Percentiles rank a stretch among this genome's conserved stretches.
phyloP scores from a whole-genome alignment of 1,284 basidiomycete genomes.

The Pseudozyma sp. region DNA sequence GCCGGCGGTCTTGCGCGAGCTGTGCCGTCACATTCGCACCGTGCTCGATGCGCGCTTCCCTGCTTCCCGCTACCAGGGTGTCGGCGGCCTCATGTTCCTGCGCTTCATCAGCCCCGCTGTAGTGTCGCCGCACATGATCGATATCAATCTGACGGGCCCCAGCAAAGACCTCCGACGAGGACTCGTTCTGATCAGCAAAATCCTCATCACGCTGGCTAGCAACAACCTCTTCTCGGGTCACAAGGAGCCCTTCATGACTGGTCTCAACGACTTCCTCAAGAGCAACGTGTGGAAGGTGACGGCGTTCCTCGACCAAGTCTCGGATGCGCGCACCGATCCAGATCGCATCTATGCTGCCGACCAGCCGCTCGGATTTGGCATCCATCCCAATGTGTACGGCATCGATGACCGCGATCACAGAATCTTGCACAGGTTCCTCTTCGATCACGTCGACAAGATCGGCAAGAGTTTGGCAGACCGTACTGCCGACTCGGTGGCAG shows the following conservation, averaged over 20 bases:
- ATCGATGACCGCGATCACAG: slow-evolving; percentile 57
- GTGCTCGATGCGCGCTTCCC: slow-evolving; percentile 62
- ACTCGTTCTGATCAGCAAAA: slow-evolving; percentile 63
- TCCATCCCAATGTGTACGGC: slow-evolving; percentile 61
- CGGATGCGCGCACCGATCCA: slow-evolving; percentile 61
- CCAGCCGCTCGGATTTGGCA: slow-evolving; percentile 61
- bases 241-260: slow-evolving; percentile 65
- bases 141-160: slow-evolving; percentile 60
- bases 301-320: slow-evolving; percentile 62
- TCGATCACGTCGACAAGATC: slow-evolving; percentile 61
- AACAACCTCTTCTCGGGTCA: slow-evolving; percentile 63
- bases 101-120: slow-evolving; percentile 65
- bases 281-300: slow-evolving; percentile 64
- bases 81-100: slow-evolving; percentile 64
- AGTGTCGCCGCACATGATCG: slow-evolving; percentile 64
- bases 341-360: slow-evolving; percentile 63
- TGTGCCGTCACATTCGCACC: slow-evolving; percentile 62
- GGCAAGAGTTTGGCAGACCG: slow-evolving; percentile 55
- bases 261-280: slow-evolving; percentile 64
- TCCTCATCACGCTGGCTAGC: slow-evolving; percentile 61
- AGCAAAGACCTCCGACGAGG: slow-evolving; percentile 59
- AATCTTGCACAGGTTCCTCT: slow-evolving; percentile 57
- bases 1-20: slow-evolving; percentile 63
- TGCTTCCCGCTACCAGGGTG: slow-evolving; percentile 62
- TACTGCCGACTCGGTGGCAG: not conserved